These are phyloP conservation scores for Solanum hybrid DNA, from an alignment of 305 asterid genomes.

Conservation along the genomic window DNA sequence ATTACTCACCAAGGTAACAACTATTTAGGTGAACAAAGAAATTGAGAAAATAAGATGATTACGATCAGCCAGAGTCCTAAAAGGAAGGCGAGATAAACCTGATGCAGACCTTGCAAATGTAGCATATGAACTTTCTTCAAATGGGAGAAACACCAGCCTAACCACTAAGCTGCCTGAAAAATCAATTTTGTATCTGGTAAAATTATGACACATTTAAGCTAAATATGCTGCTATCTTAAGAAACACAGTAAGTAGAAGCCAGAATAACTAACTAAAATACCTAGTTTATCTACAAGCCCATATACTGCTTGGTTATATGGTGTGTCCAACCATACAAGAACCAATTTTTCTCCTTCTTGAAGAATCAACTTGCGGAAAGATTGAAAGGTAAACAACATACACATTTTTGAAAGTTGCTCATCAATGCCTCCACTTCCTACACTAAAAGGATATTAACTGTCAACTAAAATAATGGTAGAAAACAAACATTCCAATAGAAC, in stretches of 20 bases:
- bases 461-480: neutral
- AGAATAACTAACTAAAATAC: constrained; percentile 16
- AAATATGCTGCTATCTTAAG: neutral
- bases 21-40: neutral
- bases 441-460: constrained; percentile 31
- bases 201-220: neutral
- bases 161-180: constrained; percentile 95
- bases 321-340: constrained; percentile 92
- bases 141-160: constrained; percentile 89
- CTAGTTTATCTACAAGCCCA: constrained; percentile 94
- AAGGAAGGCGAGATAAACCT: constrained; percentile 54
- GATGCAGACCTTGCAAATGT: constrained; percentile 97
- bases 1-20: neutral
- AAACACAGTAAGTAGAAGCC: neutral
- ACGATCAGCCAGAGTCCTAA: neutral
- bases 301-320: constrained; percentile 97
- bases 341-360: constrained; percentile 97
- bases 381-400: constrained; percentile 71
- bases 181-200: constrained; percentile 10
- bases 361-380: constrained; percentile 82
- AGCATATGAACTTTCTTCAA: constrained; percentile 86
- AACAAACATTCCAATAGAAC: neutral
- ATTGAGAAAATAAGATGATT: neutral
- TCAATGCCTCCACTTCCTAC: constrained; percentile 48
- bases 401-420: constrained; percentile 65